Evolutionary conservation across 2,329 filamentous ascomycete genomes (phyloP).

Genomic region (Berkeleyomyces rouxiae): DNA sequence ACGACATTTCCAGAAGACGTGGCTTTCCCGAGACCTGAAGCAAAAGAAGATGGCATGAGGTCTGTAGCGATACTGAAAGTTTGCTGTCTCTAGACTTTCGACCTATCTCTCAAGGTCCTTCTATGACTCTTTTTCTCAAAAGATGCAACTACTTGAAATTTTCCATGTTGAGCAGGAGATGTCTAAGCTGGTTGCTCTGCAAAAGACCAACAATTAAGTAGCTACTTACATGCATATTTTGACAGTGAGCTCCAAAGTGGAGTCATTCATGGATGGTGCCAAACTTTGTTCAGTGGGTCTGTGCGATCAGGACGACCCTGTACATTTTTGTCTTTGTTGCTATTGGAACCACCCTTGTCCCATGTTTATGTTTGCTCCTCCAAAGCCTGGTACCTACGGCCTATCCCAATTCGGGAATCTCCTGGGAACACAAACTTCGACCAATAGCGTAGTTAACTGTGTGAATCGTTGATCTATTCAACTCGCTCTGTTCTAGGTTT

Average conservation of each 20-base stretch:
- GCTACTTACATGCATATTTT: not conserved
- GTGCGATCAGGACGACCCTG: not conserved
- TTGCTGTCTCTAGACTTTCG: not conserved
- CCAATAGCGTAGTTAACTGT: too few species aligned
- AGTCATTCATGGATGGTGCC: not conserved
- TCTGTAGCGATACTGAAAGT: not conserved
- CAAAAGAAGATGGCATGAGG: not conserved
- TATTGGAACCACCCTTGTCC: too few species aligned
- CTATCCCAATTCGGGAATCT: too few species aligned
- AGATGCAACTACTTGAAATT: not conserved
- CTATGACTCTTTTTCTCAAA: not conserved
- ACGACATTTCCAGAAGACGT: not conserved
- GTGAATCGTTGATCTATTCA: too few species aligned
- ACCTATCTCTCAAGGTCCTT: not conserved
- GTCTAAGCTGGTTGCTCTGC: not conserved
- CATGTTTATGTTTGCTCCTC: too few species aligned
- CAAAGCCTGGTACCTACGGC: too few species aligned
- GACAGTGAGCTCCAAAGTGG: not conserved
- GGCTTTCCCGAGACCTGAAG: not conserved
- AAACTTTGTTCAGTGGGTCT: not conserved
- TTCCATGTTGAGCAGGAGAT: not conserved
- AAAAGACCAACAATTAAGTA: too few species aligned
- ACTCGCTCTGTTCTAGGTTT: too few species aligned
- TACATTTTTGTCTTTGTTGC: too few species aligned
- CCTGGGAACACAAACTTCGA: too few species aligned